Percentiles rank a stretch among this genome's conserved stretches.
Evolutionary conservation across 345 rosid genomes (phyloP).

Genomic region (Eucalyptus viminalis): DNA sequence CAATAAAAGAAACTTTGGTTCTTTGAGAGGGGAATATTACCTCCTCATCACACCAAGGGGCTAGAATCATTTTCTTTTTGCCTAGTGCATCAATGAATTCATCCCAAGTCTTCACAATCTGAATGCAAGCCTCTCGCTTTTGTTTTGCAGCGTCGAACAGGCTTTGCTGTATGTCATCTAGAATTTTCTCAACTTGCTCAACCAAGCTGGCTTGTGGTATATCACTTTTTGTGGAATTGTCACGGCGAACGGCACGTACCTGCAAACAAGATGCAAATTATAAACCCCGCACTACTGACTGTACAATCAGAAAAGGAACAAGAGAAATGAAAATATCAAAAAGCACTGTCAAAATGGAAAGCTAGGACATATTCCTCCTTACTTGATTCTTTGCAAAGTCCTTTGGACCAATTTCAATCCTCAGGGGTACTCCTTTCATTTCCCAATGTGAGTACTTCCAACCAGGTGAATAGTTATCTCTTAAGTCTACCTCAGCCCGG

Average conservation of each 20-base stretch:
- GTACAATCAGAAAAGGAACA: neutral
- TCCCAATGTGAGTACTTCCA: slow-evolving; percentile 99
- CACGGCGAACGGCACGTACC: slow-evolving; percentile 89
- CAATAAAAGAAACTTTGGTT: neutral
- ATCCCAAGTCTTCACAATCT: slow-evolving; percentile 69
- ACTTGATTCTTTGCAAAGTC: slow-evolving; percentile 85
- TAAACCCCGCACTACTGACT: neutral
- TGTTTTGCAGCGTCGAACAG: slow-evolving; percentile 57
- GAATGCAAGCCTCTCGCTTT: slow-evolving; percentile 64
- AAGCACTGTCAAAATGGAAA: neutral
- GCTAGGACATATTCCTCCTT: neutral
- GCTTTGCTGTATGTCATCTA: slow-evolving; percentile 57
- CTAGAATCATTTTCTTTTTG: slow-evolving; percentile 77
- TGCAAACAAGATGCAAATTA: slow-evolving; percentile 9
- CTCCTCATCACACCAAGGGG: slow-evolving; percentile 99
- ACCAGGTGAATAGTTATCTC: slow-evolving; percentile 93
- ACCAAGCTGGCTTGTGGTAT: slow-evolving; percentile 46
- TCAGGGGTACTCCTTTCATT: slow-evolving; percentile 93
- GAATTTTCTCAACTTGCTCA: slow-evolving; percentile 39
- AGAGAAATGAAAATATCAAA: neutral
- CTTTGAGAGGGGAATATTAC: slow-evolving; percentile 8
- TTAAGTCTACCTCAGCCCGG: slow-evolving; percentile 60
- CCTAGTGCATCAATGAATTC: slow-evolving; percentile 66
- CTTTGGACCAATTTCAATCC: slow-evolving; percentile 95
- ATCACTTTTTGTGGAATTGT: slow-evolving; percentile 59